These are phyloP conservation scores for Talaromyces marneffei DNA, from an alignment of 2,329 filamentous ascomycete species.

Conservation along the genomic window DNA sequence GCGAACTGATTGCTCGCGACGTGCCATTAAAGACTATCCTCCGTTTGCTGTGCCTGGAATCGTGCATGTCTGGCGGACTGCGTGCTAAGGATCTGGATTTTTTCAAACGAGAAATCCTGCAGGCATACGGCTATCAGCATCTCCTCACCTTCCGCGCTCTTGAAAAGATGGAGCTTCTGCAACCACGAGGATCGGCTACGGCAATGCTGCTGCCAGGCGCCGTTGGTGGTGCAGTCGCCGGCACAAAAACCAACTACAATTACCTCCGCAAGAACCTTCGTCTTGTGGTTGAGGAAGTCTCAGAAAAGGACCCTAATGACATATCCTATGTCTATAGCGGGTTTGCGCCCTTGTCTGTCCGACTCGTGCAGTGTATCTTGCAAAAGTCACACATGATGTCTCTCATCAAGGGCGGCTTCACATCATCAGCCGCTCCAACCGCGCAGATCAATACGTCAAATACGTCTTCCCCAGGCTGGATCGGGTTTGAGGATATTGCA, in stretches of 20 bases:
- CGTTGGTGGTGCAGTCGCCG: constrained; percentile 48
- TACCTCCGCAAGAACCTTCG: constrained; percentile 79
- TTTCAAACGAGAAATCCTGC: constrained; percentile 80
- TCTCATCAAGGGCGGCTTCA: constrained; percentile 59
- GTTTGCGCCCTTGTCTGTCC: constrained; percentile 86
- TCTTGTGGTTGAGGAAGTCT: constrained; percentile 92
- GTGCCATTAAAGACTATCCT: constrained; percentile 75
- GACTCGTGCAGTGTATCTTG: constrained; percentile 84
- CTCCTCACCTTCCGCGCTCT: constrained; percentile 80
- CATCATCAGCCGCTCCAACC: constrained; percentile 27
- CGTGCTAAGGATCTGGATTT: constrained; percentile 82
- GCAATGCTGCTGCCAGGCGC: constrained; percentile 76
- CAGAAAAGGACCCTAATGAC: constrained; percentile 89
- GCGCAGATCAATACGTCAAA: constrained; percentile 43
- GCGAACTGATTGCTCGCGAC: constrained; percentile 88
- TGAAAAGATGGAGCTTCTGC: constrained; percentile 82
- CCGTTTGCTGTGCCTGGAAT: constrained; percentile 83
- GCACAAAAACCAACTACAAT: constrained; percentile 81
- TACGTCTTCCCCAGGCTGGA: constrained; percentile 71
- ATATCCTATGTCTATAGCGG: constrained; percentile 98
- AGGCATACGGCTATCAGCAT: constrained; percentile 94
- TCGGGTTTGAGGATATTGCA: constrained; percentile 86
- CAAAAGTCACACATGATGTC: constrained; percentile 80
- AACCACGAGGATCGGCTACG: constrained; percentile 68
- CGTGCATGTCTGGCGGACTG: constrained; percentile 80